Evolutionary conservation across 345 rosid species (phyloP), one percentile per base, ranked within the genome.

Genomic region (Gossypium rotundifolium): DNA sequence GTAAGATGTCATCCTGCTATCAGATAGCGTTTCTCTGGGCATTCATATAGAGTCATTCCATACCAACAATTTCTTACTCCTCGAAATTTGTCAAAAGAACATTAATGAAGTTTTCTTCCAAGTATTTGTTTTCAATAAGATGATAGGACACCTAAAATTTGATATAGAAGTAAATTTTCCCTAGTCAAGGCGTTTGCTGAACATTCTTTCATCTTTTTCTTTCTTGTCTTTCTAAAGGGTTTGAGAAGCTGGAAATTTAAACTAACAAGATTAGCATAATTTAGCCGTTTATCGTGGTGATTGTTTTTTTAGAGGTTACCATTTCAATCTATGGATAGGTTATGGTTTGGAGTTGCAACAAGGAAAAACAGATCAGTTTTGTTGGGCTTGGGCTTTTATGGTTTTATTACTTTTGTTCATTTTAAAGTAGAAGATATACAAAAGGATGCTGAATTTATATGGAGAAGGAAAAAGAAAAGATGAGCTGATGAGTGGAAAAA

Each of bases 1-100:
- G 96, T 91, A 83, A 86, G 93, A 51, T 49, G 45, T 16, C n/a
- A 23, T 59, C 54, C 17, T 59, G 7, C 9, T 27, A 25, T 22
- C 13, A 54, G 9, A 22, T 12, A 22, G 52, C 45, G 42, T 71
- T 53, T n/a, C 20, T 18, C 29, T 65, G 17, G 20, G 29, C 52
- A 44, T 20, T 20, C 27, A 42, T 42, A 18, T 44, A 65, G 20
- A 42, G 11, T 17, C 25, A 42, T 18, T 65, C 27, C 23, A 40
- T 65, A 65, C 11, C 3, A 18, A 65, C 70, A 9, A 4, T 18
- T 42, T 42, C 29, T 11, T 0, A n/a, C 25, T 20, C 13, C 40
- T 25, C 3, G 2, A 18, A 42, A 20, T 42, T 18, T 65, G 70
- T 44, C 13, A 18, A 55, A 65, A 65, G 51, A 65, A 20, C 70